A percentile compares a stretch with the other conserved stretches of the same genome.
phyloP scores from a whole-genome alignment of 805 yeast genomes.

The Candida wancherniae region DNA sequence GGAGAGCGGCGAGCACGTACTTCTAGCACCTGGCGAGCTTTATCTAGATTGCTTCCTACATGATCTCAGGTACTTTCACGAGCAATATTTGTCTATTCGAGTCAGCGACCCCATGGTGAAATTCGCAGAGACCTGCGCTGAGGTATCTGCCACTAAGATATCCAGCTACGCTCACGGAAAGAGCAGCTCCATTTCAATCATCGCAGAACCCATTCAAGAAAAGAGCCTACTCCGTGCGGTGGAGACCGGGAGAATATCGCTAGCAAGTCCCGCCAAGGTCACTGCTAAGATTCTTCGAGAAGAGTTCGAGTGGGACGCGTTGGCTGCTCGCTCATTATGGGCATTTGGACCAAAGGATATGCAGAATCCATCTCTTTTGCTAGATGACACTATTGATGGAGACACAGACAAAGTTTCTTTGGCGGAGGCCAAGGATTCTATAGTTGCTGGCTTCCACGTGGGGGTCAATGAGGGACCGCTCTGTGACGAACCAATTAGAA shows the following conservation, averaged over 20 bases:
- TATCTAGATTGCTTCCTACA: conserved; percentile 79
- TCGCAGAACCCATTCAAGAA: conserved; percentile 69
- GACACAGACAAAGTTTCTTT: conserved; percentile 60
- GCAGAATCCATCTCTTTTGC: conserved; percentile 45
- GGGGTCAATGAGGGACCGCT: conserved; percentile 83
- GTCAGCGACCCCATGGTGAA: conserved; percentile 80
- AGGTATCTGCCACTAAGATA: conserved; percentile 62
- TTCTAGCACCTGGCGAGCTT: conserved; percentile 82
- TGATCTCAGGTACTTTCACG: conserved; percentile 63
- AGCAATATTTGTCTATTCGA: conserved; percentile 61
- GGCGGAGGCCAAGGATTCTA: conserved; percentile 44
- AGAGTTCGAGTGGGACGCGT: conserved; percentile 73
- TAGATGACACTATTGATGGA: conserved; percentile 69
- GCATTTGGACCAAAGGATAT: conserved; percentile 56
- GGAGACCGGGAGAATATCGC: conserved; percentile 41
- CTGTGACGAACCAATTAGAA: conserved; percentile 76
- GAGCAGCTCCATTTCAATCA: conserved; percentile 55
- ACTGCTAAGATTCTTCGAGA: conserved; percentile 53
- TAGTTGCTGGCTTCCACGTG: conserved; percentile 81
- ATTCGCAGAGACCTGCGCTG: conserved; percentile 72
- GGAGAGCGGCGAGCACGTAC: conserved; percentile 81
- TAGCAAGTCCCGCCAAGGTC: conserved; percentile 33
- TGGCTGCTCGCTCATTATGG: conserved; percentile 82
- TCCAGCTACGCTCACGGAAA: conserved; percentile 53
- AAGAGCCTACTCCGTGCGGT: conserved; percentile 50